Base-by-base conservation (phyloP, 2,329 filamentous ascomycete genomes). In the Botryotinia globosa region DNA sequence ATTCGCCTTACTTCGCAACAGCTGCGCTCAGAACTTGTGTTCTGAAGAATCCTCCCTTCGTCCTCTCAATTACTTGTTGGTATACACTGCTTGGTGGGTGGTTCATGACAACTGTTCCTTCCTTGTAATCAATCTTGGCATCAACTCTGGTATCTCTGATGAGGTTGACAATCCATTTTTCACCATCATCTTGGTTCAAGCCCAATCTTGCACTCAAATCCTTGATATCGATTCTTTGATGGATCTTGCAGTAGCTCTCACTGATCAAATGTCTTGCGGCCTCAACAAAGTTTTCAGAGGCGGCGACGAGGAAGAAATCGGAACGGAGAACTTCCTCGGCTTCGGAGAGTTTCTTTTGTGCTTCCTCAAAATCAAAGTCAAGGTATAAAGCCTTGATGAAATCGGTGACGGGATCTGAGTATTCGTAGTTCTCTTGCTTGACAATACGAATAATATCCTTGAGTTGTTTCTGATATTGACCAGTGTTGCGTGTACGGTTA, bases 151-250 rank as follows among this genome's bases (percentile, higher is more conserved):
- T 99, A 85, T 99, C 96, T 76, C 96, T 92, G 84, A 99, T 99
- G 76, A 99, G 88, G 87, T 99, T 99, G 79, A 99, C 96, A 81
- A 99, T 99, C 96, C 96, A 99, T 87, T 99, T 99, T 90, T 99
- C 96, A 80, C 96, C 96, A 81, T 98, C 96, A 81, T 97, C 94
- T 80, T 94, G 91, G 82, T 92, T 94, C 77, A 99, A 88, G 77
- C 95, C 96, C 74, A 99, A 90, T 82, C 96, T 93, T 76, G 90
- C 92, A 77, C 94, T 97, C 74, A 99, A 89, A 80, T 98, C 96
- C 88, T 94, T 94, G 83, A 99, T 98, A 83, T 98, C 95, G 82
- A 99, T 99, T 79, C 95, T 89, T 82, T 97, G 94, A 84, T 98
- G 97, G 82, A 99, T 99, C 89, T 98, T 98, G 93, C 96, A 99